These are phyloP conservation scores for Fomitopsis palustris DNA, from an alignment of 1,284 basidiomycete species.

Conservation along the genomic window DNA sequence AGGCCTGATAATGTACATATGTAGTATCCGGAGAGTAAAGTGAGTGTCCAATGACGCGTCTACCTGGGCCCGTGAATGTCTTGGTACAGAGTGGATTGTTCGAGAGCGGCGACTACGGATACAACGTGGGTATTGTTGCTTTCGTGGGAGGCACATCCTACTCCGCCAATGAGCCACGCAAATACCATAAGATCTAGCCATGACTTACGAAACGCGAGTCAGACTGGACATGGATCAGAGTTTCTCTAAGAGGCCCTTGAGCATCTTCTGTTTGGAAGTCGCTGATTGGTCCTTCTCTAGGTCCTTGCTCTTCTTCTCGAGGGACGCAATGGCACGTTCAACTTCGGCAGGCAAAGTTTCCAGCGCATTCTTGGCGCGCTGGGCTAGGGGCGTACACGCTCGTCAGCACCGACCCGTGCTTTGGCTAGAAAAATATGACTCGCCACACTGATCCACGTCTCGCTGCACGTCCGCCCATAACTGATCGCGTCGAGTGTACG, in stretches of 20 bases:
- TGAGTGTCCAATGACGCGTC: not conserved
- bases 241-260: slow-evolving; percentile 28
- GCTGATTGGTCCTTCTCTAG: slow-evolving; percentile 37
- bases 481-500: slow-evolving; percentile 40
- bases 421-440: slow-evolving; percentile 11
- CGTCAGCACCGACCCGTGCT: not conserved
- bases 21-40: too few species aligned
- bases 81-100: not conserved
- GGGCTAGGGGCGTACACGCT: slow-evolving; percentile 23
- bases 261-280: slow-evolving; percentile 34
- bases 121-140: not conserved
- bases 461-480: slow-evolving; percentile 44
- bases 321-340: slow-evolving; percentile 37
- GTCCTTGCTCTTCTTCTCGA: slow-evolving; percentile 43
- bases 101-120: not conserved
- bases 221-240: slow-evolving; percentile 7
- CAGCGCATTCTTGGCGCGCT: slow-evolving; percentile 31
- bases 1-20: too few species aligned
- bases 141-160: not conserved
- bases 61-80: not conserved
- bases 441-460: slow-evolving; percentile 43
- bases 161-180: too few species aligned
- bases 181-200: not conserved
- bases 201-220: too few species aligned
- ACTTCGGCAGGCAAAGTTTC: slow-evolving; percentile 39